Evolutionary conservation across 1,284 basidiomycete genomes (phyloP).

Genomic region (Moniliella sp.): DNA sequence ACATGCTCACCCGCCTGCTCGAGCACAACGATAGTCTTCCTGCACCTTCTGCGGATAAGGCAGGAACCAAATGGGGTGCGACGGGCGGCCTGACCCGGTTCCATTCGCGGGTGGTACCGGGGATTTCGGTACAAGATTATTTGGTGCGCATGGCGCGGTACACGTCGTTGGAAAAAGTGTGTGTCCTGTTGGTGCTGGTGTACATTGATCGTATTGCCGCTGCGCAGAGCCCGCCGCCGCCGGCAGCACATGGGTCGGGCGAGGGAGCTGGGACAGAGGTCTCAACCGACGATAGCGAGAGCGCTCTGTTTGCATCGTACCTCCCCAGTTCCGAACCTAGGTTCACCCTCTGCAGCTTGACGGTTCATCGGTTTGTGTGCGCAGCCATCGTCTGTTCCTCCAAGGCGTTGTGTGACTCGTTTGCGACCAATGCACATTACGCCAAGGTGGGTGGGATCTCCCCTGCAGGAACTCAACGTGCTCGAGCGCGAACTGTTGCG

Average conservation of each 20-base stretch:
- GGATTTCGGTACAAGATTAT: constrained; percentile 23
- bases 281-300: too few species aligned
- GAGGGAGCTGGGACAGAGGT: too few species aligned
- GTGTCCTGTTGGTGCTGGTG: constrained; percentile 26
- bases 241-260: too few species aligned
- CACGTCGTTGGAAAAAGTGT: constrained; percentile 29
- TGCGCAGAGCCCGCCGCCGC: too few species aligned
- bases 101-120: constrained; percentile 28
- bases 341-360: constrained; percentile 30
- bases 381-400: constrained; percentile 27
- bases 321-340: constrained; percentile 19
- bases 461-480: constrained; percentile 27
- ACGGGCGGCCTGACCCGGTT: constrained; percentile 27
- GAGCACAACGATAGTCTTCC: constrained; percentile 30
- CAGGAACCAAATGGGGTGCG: too few species aligned
- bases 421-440: constrained; percentile 32
- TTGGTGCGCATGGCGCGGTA: constrained; percentile 29
- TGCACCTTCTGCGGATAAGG: constrained; percentile 27
- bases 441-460: constrained; percentile 30
- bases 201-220: constrained; percentile 33
- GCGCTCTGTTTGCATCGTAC: too few species aligned
- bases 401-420: constrained; percentile 31
- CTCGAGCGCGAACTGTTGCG: constrained; percentile 31
- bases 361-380: constrained; percentile 31
- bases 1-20: constrained; percentile 27